These are phyloP conservation scores for Choricystis sp. DNA, from an alignment of 139 green algal genomes.

Conservation along the genomic window DNA sequence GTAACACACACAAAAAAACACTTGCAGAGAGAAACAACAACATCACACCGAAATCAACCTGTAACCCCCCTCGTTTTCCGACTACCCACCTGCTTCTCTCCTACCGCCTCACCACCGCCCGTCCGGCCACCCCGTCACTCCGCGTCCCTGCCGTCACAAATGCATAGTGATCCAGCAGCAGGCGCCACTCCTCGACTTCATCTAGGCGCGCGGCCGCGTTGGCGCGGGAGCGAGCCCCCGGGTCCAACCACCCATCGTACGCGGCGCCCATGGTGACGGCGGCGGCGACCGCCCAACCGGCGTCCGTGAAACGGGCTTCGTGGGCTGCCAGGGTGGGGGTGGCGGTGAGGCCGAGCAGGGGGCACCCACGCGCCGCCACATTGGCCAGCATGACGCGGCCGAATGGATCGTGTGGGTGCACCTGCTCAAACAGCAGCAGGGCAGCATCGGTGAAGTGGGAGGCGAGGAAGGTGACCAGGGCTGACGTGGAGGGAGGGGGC, in stretches of 20 bases:
- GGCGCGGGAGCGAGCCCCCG: not conserved
- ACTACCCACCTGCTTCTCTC: no score
- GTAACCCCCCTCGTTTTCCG: no score
- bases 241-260: conserved; percentile 23
- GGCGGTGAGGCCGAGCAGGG: conserved; percentile 37
- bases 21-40: no score
- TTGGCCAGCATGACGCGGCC: conserved; percentile 74
- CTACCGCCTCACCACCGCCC: no score
- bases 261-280: conserved; percentile 51
- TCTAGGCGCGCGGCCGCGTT: conserved; percentile 37
- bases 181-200: conserved; percentile 92
- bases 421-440: conserved; percentile 58
- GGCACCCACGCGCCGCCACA: conserved; percentile 61
- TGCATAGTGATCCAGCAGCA: conserved; percentile 38
- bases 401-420: conserved; percentile 70
- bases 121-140: no score
- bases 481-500: conserved; percentile 29
- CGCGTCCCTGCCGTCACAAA: no score
- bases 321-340: conserved; percentile 53
- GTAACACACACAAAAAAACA: no score
- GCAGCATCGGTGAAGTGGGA: conserved; percentile 22
- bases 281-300: conserved; percentile 37
- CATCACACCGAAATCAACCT: no score
- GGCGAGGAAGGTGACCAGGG: conserved; percentile 34
- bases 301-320: conserved; percentile 19